A percentile compares a stretch with the other conserved stretches of the same genome.
These are phyloP conservation scores for Stagonosporopsis chrysanthemi DNA, from an alignment of 2,329 filamentous ascomycete genomes.

Conservation along the genomic window DNA sequence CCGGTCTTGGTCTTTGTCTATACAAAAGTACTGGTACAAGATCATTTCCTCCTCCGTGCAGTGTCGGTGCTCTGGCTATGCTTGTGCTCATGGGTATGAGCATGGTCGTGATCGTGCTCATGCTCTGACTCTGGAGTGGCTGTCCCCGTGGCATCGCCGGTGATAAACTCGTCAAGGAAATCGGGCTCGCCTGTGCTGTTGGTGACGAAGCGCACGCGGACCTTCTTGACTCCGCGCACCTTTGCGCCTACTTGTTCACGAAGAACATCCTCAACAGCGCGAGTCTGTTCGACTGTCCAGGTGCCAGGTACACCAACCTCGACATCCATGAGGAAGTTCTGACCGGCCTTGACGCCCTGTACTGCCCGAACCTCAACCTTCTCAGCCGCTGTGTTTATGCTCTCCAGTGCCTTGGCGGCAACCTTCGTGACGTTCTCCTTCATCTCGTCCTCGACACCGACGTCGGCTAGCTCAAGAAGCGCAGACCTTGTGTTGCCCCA, in stretches of 20 bases:
- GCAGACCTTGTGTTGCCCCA: slow-evolving; percentile 83
- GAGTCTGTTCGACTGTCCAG: slow-evolving; percentile 77
- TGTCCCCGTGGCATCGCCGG: slow-evolving; percentile 37
- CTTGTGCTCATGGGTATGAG: slow-evolving; percentile 36
- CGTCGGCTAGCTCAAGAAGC: slow-evolving; percentile 89
- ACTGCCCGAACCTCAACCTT: slow-evolving; percentile 78
- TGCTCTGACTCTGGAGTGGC: slow-evolving; percentile 44
- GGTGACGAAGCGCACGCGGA: slow-evolving; percentile 84
- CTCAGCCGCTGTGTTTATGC: slow-evolving; percentile 56
- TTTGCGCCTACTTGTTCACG: slow-evolving; percentile 75
- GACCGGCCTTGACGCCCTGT: slow-evolving; percentile 91
- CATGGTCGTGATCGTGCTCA: slow-evolving; percentile 40
- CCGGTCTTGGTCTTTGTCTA: slow-evolving; percentile 21
- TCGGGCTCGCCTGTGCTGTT: slow-evolving; percentile 64
- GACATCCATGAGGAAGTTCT: slow-evolving; percentile 93
- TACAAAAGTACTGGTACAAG: slow-evolving; percentile 28
- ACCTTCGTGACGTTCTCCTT: slow-evolving; percentile 74
- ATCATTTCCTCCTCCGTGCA: slow-evolving; percentile 30
- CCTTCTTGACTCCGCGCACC: slow-evolving; percentile 82
- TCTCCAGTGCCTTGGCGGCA: slow-evolving; percentile 49
- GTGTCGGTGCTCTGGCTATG: slow-evolving; percentile 26
- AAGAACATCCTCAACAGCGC: slow-evolving; percentile 75
- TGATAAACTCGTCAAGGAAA: slow-evolving; percentile 74
- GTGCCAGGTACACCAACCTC: slow-evolving; percentile 79
- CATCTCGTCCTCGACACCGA: slow-evolving; percentile 84